A percentile compares a stretch with the other conserved stretches of the same genome.
These are phyloP conservation scores for Pythium coloratum DNA, from an alignment of 352 stramenopile genomes.

Conservation along the genomic window DNA sequence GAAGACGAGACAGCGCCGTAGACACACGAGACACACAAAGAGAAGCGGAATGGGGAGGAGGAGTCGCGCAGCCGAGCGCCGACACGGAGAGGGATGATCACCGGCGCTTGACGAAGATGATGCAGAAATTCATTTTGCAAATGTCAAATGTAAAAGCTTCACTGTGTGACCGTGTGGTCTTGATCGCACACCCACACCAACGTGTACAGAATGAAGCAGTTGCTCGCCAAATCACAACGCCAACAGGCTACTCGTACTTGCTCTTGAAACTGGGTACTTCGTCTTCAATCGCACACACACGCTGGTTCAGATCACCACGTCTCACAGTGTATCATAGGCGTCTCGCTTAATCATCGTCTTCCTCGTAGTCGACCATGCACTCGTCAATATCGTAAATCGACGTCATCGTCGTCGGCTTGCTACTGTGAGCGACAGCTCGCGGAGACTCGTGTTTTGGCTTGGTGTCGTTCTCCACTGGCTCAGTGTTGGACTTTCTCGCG, in stretches of 20 bases:
- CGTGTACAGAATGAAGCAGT: background rate
- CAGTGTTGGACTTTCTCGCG: background rate
- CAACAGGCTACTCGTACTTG: background rate
- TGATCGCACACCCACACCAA: background rate
- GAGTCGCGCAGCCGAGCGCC: background rate
- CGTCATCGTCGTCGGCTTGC: constrained; percentile 22
- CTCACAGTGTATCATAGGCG: background rate
- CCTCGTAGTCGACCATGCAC: constrained; percentile 80
- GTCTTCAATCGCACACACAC: background rate
- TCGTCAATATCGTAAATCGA: constrained; percentile 66
- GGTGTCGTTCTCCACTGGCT: background rate
- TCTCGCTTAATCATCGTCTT: constrained; percentile 55
- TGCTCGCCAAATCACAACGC: background rate
- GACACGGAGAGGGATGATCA: too few species aligned
- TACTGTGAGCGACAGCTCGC: background rate
- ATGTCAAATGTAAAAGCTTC: constrained; percentile 8
- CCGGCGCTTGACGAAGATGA: background rate
- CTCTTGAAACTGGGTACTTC: background rate
- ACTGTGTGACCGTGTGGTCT: background rate
- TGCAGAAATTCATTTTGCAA: constrained; percentile 3
- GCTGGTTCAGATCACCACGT: too few species aligned
- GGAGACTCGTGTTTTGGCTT: constrained; percentile 10
- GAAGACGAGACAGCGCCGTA: too few species aligned
- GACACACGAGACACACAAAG: too few species aligned
- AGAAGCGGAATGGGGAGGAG: too few species aligned